Base-by-base conservation (phyloP, 2,329 filamentous ascomycete species). In the Aspergillus novoparasiticus region DNA sequence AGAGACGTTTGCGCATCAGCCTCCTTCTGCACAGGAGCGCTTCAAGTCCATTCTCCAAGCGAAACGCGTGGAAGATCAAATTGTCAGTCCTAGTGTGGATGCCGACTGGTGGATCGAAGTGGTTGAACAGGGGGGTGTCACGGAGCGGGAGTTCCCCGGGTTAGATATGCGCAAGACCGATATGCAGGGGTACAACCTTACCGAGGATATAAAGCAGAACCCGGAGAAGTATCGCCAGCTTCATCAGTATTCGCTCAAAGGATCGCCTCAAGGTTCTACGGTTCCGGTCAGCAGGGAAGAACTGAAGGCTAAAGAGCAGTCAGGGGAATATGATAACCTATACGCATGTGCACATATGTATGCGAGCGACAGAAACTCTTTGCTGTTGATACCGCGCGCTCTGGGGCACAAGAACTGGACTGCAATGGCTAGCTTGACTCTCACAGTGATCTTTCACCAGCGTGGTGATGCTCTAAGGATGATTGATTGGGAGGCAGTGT, bases 261-360 rank as follows among this genome's bases (percentile, higher is more conserved):
- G 81, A 63, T 72, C 79, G 63, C 75, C 79, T 12, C 61, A 78
- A 66, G 63, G 74, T 74, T 39, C n/a, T 50, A 16, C 48, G 23
- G 14, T 63, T 51, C 10, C 59, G 30, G 43, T 68, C 66, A 69
- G 71, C 32, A 68, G 57, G 28, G 64, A 66, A 30, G 59, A 64
- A 21, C 58, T 66, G 41, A 63, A 62, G 54, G 41, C 41, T 2
- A 72, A 63, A 39, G 76, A 76, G 19, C 60, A 69, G 58, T 74
- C 58, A 16, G 79, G 70, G 63, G 76, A 71, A 64, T 77, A 72
- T 57, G 80, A 84, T 36, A 87, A 87, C 66, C 72, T 87, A 21
- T 85, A 87, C 66, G 82, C 84, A 1, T 85, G 83, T 66, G 85
- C 84, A 3, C 86, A 88, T 71, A 75, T 87, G 50, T 87, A 86